Percentiles rank a stretch among this genome's conserved stretches.
Conservation (phyloP, 2,329 filamentous ascomycete species). For the Fusarium bulbicola region DNA sequence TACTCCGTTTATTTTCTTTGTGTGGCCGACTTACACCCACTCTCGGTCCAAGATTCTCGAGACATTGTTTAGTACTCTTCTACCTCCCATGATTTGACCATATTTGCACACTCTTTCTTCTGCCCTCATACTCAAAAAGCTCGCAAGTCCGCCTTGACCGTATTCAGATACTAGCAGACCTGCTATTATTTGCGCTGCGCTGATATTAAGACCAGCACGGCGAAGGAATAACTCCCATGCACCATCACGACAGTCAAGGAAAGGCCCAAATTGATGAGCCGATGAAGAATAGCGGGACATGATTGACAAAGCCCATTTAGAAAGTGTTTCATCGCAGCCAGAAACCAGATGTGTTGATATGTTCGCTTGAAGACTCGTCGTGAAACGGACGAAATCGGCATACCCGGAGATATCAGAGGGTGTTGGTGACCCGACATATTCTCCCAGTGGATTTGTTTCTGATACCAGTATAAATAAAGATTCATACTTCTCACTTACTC, state of each 20-base stretch:
- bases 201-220: slow-evolving; percentile 49
- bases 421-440: slow-evolving; percentile 51
- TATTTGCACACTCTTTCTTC: slow-evolving; percentile 40
- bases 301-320: slow-evolving; percentile 63
- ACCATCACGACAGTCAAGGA: slow-evolving; percentile 52
- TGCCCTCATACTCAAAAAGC: slow-evolving; percentile 45
- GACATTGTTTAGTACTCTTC: slow-evolving; percentile 31
- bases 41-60: slow-evolving; percentile 19
- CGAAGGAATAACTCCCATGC: slow-evolving; percentile 52
- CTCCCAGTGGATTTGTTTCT: slow-evolving; percentile 56
- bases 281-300: slow-evolving; percentile 57
- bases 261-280: slow-evolving; percentile 42
- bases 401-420: slow-evolving; percentile 56
- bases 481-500: slow-evolving; percentile 69
- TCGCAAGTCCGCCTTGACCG: slow-evolving; percentile 42
- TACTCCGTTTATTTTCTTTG: background rate
- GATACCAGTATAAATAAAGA: slow-evolving; percentile 73
- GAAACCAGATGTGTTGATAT: slow-evolving; percentile 58
- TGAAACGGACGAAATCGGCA: slow-evolving; percentile 61
- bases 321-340: slow-evolving; percentile 59
- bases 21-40: slow-evolving; percentile 7
- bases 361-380: slow-evolving; percentile 50
- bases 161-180: slow-evolving; percentile 38
- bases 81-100: slow-evolving; percentile 41
- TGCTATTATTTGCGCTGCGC: slow-evolving; percentile 49